These are phyloP conservation scores for Tolypocladium ophioglossoides DNA, from an alignment of 2,329 filamentous ascomycete species.

Conservation along the genomic window DNA sequence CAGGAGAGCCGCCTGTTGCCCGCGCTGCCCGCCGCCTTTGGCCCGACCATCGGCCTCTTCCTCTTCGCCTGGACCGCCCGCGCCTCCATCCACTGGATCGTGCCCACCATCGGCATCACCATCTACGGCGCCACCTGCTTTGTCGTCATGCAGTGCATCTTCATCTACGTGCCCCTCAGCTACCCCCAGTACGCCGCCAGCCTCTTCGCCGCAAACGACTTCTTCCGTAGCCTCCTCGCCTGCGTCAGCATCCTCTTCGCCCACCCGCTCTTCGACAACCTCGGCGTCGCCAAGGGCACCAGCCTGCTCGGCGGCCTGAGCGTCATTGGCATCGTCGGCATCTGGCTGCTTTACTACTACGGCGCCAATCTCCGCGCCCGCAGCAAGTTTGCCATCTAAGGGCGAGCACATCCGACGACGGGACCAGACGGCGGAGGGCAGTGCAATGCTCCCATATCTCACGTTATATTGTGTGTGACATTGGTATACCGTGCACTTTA, in stretches of 20 bases:
- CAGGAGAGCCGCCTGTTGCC: slow-evolving; percentile 46
- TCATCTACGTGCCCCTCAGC: slow-evolving; percentile 45
- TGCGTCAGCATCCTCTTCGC: slow-evolving; percentile 50
- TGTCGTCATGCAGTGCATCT: slow-evolving; percentile 48
- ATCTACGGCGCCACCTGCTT: slow-evolving; percentile 42
- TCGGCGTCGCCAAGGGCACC: slow-evolving; percentile 48
- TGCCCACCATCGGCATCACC: slow-evolving; percentile 45
- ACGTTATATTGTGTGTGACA: too few species aligned
- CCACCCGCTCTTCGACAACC: slow-evolving; percentile 45
- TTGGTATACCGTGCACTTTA: not conserved
- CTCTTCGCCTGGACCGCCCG: slow-evolving; percentile 48
- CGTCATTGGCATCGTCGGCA: slow-evolving; percentile 43
- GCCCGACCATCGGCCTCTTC: slow-evolving; percentile 49
- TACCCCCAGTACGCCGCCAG: slow-evolving; percentile 48
- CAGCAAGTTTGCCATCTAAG: slow-evolving; percentile 45
- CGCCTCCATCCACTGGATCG: slow-evolving; percentile 42
- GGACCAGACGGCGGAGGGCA: too few species aligned
- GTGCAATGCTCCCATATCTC: not conserved
- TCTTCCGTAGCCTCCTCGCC: slow-evolving; percentile 46
- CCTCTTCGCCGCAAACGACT: slow-evolving; percentile 51
- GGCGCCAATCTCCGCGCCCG: slow-evolving; percentile 42
- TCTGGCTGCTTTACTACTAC: slow-evolving; percentile 48
- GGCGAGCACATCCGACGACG: not conserved
- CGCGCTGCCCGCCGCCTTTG: slow-evolving; percentile 40
- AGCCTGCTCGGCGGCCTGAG: slow-evolving; percentile 46